Conservation (phyloP, 2,329 filamentous ascomycete species). For the Stromatinia cepivora region DNA sequence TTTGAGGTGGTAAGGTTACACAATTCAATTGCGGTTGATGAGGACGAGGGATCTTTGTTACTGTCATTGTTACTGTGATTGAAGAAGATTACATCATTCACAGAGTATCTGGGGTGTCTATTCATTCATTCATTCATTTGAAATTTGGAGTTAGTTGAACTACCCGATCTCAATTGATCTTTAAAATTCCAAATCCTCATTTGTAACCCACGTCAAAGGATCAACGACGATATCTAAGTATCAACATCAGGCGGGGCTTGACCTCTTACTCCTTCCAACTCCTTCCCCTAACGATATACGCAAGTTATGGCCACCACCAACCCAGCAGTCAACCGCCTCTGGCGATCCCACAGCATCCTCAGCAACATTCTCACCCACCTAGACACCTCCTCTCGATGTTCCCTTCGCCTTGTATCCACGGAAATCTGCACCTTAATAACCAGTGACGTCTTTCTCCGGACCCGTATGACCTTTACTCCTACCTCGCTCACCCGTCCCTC, state of each 20-base stretch:
- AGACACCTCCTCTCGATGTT: slow-evolving; percentile 47
- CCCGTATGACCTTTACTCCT: slow-evolving; percentile 69
- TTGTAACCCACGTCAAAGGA: neutral
- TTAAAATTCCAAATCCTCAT: neutral
- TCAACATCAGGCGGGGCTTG: slow-evolving; percentile 7
- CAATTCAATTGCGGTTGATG: neutral
- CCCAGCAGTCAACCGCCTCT: slow-evolving; percentile 39
- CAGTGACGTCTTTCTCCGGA: slow-evolving; percentile 66
- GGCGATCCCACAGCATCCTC: slow-evolving; percentile 39
- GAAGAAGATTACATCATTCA: neutral
- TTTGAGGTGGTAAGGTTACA: neutral
- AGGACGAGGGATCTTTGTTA: neutral
- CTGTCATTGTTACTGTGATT: neutral
- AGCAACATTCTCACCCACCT: slow-evolving; percentile 36
- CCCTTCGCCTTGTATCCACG: slow-evolving; percentile 65
- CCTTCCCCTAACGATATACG: slow-evolving; percentile 35
- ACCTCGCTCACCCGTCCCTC: slow-evolving; percentile 74
- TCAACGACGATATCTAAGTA: neutral
- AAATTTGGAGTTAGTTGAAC: neutral
- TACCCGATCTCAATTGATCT: neutral
- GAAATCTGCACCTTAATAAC: slow-evolving; percentile 71
- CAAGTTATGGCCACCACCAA: slow-evolving; percentile 40
- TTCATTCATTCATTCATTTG: neutral
- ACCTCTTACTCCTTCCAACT: neutral
- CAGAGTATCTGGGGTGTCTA: neutral